phyloP scores from a whole-genome alignment of 106 monocot genomes.

The Agapanthus africanus region DNA sequence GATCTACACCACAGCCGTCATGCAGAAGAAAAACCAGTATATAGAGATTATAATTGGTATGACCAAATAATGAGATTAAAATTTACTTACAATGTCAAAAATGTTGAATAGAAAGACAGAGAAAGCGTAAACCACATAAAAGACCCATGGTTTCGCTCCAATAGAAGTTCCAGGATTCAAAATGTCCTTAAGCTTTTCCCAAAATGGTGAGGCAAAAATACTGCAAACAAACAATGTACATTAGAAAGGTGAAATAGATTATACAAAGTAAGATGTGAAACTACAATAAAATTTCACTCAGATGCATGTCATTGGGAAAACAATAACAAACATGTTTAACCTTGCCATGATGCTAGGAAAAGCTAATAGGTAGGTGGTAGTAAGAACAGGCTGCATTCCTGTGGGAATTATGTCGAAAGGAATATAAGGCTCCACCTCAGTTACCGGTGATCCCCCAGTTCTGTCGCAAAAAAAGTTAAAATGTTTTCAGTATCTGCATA shows the following conservation, averaged over 20 bases:
- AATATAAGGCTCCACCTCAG: conserved; percentile 93
- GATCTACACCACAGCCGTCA: no score
- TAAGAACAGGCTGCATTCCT: conserved; percentile 99
- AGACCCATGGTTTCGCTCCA: conserved; percentile 93
- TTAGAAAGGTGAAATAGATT: conserved; percentile 4
- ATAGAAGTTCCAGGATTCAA: conserved; percentile 71
- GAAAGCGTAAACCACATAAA: conserved; percentile 75
- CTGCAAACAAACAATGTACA: conserved; percentile 33
- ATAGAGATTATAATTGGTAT: no score
- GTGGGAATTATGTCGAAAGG: conserved; percentile 98
- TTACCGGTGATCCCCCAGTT: conserved; percentile 52
- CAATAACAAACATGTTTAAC: conserved; percentile 34
- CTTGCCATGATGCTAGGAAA: conserved; percentile 96
- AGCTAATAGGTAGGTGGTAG: conserved; percentile 81
- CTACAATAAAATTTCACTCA: no score
- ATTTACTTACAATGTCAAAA: conserved; percentile 94
- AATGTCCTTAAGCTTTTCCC: conserved; percentile 82
- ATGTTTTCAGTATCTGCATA: neutral
- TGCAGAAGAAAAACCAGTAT: no score
- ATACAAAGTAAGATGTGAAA: no score
- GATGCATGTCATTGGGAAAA: no score
- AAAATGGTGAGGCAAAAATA: conserved; percentile 80
- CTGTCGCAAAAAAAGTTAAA: conserved; percentile 22
- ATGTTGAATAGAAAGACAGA: conserved; percentile 96
- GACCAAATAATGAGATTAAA: neutral